A percentile compares a stretch with the other conserved stretches of the same genome.
phyloP scores from a whole-genome alignment of 1,284 basidiomycete genomes.

The Vanrija sp. region DNA sequence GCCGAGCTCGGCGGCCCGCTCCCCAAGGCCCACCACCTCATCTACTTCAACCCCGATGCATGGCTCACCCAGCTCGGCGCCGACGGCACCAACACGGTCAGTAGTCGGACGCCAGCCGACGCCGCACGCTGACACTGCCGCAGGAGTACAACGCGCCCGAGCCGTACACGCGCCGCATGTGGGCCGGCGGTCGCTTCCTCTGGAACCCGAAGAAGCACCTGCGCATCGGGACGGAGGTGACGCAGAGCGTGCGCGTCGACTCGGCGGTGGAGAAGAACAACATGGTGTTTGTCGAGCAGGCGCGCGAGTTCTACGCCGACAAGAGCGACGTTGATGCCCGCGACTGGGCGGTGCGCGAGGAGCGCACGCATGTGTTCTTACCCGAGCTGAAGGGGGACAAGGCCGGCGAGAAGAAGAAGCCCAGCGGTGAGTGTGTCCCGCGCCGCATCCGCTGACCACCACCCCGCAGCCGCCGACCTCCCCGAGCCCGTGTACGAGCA shows the following conservation, averaged over 20 bases:
- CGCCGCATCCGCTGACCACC: neutral
- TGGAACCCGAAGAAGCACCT: constrained; percentile 56
- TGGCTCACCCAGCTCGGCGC: constrained; percentile 58
- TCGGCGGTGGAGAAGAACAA: constrained; percentile 64
- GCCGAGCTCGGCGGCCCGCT: constrained; percentile 50
- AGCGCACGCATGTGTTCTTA: constrained; percentile 71
- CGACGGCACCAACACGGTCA: constrained; percentile 61
- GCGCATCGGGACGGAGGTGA: constrained; percentile 57
- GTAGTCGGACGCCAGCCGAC: constrained; percentile 33
- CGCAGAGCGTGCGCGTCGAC: constrained; percentile 55
- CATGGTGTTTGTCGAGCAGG: constrained; percentile 74
- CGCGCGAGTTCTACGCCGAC: constrained; percentile 20
- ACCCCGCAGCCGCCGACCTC: constrained; percentile 31
- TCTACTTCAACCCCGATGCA: constrained; percentile 67
- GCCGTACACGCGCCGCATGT: constrained; percentile 75
- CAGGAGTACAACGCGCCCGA: constrained; percentile 56
- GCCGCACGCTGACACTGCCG: constrained; percentile 43
- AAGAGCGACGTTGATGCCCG: constrained; percentile 57
- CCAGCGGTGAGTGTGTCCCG: constrained; percentile 1
- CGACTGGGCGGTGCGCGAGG: constrained; percentile 57
- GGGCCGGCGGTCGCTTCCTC: constrained; percentile 69
- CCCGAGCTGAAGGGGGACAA: constrained; percentile 16
- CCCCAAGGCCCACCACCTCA: constrained; percentile 65
- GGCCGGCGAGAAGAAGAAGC: constrained; percentile 7
- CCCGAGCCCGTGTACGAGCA: constrained; percentile 55